Evolutionary conservation across 805 yeast genomes (phyloP).

Genomic region (Metschnikowia rubicola): DNA sequence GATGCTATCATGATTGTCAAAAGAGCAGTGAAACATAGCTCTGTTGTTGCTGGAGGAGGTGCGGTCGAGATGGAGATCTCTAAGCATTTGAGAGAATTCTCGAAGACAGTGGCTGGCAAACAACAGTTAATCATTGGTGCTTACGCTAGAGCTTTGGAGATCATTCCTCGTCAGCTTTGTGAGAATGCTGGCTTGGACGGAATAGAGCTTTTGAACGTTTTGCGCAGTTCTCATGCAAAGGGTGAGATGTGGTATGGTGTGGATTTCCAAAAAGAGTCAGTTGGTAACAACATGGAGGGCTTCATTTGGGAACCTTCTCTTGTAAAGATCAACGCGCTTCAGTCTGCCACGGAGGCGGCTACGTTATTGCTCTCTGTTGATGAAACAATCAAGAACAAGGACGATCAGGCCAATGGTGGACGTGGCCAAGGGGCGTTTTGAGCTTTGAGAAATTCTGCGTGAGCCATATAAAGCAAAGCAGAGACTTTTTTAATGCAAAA

Average conservation of each 20-base stretch:
- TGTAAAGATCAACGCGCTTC: constrained; percentile 89
- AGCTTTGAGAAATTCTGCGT: neutral
- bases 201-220: constrained; percentile 84
- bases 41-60: constrained; percentile 97
- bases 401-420: constrained; percentile 50
- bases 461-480: too few relatives aligned
- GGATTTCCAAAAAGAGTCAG: constrained; percentile 79
- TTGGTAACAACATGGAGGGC: constrained; percentile 77
- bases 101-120: constrained; percentile 89
- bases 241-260: constrained; percentile 92
- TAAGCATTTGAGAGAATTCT: constrained; percentile 78
- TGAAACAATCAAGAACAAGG: constrained; percentile 81
- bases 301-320: constrained; percentile 98
- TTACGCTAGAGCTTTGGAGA: constrained; percentile 90
- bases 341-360: constrained; percentile 96
- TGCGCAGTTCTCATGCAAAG: constrained; percentile 91
- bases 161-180: constrained; percentile 95
- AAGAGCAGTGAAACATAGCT: constrained; percentile 82
- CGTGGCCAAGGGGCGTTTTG: constrained; percentile 66
- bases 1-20: constrained; percentile 99
- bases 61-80: constrained; percentile 98
- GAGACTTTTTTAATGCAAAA: too few relatives aligned
- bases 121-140: constrained; percentile 91
- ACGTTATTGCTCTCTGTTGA: constrained; percentile 90
- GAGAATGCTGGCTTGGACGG: constrained; percentile 99